A percentile compares a stretch with the other conserved stretches of the same genome.
Conservation (phyloP, 768 basidiomycete genomes). For the Lactifluus echinatus region DNA sequence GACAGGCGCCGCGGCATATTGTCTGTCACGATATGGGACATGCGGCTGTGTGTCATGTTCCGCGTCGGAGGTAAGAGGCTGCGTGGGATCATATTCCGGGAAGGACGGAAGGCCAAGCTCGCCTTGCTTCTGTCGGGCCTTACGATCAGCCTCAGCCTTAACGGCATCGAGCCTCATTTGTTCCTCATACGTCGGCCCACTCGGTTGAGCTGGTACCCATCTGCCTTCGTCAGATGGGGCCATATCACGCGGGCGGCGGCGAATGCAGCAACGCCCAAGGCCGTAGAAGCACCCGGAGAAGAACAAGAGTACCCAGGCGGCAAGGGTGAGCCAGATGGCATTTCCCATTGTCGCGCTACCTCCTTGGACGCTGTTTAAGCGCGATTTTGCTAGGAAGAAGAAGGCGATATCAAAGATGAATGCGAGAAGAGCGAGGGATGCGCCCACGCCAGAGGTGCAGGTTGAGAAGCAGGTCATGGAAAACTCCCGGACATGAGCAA, state of each 20-base stretch:
- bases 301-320: constrained; percentile 78
- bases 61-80: constrained; percentile 55
- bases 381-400: constrained; percentile 82
- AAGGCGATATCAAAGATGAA: constrained; percentile 90
- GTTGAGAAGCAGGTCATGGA: constrained; percentile 79
- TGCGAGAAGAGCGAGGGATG: constrained; percentile 68
- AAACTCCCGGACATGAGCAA: constrained; percentile 83
- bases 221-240: constrained; percentile 23
- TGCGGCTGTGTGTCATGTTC: constrained; percentile 35
- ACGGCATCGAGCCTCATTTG: constrained; percentile 75
- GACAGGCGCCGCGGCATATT: constrained; percentile 55
- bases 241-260: constrained; percentile 38
- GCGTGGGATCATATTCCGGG: constrained; percentile 49
- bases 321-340: constrained; percentile 86
- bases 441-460: constrained; percentile 74
- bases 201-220: constrained; percentile 18
- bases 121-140: constrained; percentile 48
- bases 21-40: constrained; percentile 29
- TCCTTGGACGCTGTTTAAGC: constrained; percentile 65
- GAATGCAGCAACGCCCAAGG: constrained; percentile 79
- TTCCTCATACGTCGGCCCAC: constrained; percentile 40
- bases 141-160: constrained; percentile 80
- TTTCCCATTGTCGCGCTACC: constrained; percentile 78
- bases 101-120: constrained; percentile 73
- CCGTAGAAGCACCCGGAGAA: constrained; percentile 86